Conservation (phyloP, 1,284 basidiomycete species). For the Stereum hirsutum region DNA sequence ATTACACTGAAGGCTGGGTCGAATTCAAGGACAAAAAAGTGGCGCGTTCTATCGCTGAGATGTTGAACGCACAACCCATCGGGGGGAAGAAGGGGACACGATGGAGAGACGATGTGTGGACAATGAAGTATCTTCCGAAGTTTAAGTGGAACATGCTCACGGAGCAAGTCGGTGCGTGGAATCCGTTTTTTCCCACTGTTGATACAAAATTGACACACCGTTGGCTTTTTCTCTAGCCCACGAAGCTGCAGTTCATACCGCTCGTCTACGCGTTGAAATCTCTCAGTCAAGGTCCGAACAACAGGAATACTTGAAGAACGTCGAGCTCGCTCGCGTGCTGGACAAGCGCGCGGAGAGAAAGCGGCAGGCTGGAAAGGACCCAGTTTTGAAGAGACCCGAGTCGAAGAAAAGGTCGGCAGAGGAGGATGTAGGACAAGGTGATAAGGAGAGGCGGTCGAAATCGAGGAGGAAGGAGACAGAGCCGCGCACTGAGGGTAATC, state of each 20-base stretch:
- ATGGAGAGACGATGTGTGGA: conserved; percentile 98
- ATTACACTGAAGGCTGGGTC: conserved; percentile 97
- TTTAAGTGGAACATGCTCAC: conserved; percentile 99
- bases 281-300: conserved; percentile 87
- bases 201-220: not conserved
- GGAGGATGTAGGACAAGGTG: conserved; percentile 36
- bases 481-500: conserved; percentile 9
- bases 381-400: conserved; percentile 2
- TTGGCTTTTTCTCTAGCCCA: conserved; percentile 51
- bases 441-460: conserved; percentile 31
- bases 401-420: conserved; percentile 10
- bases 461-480: conserved; percentile 21
- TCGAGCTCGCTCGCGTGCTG: conserved; percentile 88
- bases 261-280: conserved; percentile 85
- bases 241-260: conserved; percentile 84
- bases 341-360: conserved; percentile 80
- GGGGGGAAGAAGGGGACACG: conserved; percentile 88
- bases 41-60: conserved; percentile 84
- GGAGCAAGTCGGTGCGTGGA: conserved; percentile 87
- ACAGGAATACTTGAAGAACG: conserved; percentile 88
- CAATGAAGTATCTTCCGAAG: conserved; percentile 96
- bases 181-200: not conserved
- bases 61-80: conserved; percentile 95
- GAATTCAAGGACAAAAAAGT: conserved; percentile 94
- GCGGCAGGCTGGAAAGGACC: conserved; percentile 19